Percentiles rank a stretch among this genome's conserved stretches.
phyloP scores from a whole-genome alignment of 108 stramenopile genomes.

The Nitzschia sp. region DNA sequence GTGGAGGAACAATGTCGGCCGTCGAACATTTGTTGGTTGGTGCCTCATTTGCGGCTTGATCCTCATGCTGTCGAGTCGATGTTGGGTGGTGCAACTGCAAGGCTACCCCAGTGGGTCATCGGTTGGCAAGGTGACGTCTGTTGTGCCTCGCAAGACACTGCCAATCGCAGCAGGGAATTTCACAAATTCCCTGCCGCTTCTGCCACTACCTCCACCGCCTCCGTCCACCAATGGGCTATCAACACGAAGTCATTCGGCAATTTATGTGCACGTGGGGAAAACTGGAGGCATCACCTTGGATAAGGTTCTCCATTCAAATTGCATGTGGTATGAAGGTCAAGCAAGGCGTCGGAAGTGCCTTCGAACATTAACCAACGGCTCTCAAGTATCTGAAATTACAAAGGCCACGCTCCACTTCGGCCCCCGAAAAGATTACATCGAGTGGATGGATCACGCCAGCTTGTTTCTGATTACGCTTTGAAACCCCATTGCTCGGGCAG shows the following conservation, averaged over 20 bases:
- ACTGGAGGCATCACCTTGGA: constrained; percentile 30
- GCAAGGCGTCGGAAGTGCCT: background rate
- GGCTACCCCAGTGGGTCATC: too few species aligned
- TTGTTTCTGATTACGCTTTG: constrained; percentile 2
- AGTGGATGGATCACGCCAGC: background rate
- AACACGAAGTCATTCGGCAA: background rate
- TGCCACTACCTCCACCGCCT: background rate
- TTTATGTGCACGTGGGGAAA: constrained; percentile 28
- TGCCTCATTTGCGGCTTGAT: too few species aligned
- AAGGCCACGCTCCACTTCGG: constrained; percentile 5
- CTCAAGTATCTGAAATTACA: background rate
- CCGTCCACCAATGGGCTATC: background rate
- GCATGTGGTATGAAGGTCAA: constrained; percentile 8
- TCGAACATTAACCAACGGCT: background rate
- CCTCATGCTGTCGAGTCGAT: too few species aligned
- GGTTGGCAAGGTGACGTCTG: too few species aligned
- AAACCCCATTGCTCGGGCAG: constrained; percentile 11
- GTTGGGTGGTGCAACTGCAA: too few species aligned
- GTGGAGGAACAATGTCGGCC: too few species aligned
- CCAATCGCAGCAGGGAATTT: too few species aligned
- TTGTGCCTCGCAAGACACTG: too few species aligned
- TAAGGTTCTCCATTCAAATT: constrained; percentile 4
- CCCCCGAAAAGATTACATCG: background rate
- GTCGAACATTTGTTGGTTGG: too few species aligned
- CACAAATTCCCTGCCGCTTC: too few species aligned